Evolutionary conservation across 1,139 yeast species (phyloP).

Genomic region (Yamadazyma siamensis): DNA sequence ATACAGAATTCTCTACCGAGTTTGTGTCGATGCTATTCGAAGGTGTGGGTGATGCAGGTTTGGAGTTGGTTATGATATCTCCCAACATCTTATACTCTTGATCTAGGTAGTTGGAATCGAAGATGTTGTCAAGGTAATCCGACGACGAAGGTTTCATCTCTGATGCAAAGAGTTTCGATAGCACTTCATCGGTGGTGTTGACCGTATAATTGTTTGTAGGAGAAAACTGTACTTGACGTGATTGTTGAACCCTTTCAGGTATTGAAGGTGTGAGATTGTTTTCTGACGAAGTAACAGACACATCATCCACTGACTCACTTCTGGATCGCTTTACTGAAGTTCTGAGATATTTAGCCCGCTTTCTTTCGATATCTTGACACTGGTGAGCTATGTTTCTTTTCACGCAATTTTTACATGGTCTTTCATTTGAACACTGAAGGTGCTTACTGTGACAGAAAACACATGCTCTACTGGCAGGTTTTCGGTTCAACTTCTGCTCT

Average conservation of each 20-base stretch:
- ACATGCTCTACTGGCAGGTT: conserved; percentile 68
- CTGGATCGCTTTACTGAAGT: neutral
- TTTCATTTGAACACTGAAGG: conserved; percentile 55
- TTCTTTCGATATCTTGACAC: conserved; percentile 61
- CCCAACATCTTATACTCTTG: conserved; percentile 61
- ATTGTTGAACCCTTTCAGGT: neutral
- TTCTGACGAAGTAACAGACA: neutral
- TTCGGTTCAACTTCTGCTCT: conserved; percentile 51
- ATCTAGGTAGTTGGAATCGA: conserved; percentile 42
- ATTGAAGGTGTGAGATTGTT: neutral
- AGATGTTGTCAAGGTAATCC: conserved; percentile 17
- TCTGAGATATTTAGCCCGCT: conserved; percentile 45
- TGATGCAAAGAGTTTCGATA: conserved; percentile 15
- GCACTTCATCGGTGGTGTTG: conserved; percentile 40
- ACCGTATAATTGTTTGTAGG: conserved; percentile 3
- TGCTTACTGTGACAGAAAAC: conserved; percentile 69
- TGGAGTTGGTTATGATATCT: conserved; percentile 47
- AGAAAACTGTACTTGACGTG: neutral
- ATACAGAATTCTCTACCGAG: conserved; percentile 4
- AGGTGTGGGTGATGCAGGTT: conserved; percentile 50
- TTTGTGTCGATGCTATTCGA: conserved; percentile 3
- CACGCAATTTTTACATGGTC: conserved; percentile 71
- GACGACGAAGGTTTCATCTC: conserved; percentile 14
- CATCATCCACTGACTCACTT: neutral
- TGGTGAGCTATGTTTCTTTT: conserved; percentile 54